A percentile compares a stretch with the other conserved stretches of the same genome.
Evolutionary conservation across 169 alveolate species (phyloP).

Genomic region (Perkinsus marinus): DNA sequence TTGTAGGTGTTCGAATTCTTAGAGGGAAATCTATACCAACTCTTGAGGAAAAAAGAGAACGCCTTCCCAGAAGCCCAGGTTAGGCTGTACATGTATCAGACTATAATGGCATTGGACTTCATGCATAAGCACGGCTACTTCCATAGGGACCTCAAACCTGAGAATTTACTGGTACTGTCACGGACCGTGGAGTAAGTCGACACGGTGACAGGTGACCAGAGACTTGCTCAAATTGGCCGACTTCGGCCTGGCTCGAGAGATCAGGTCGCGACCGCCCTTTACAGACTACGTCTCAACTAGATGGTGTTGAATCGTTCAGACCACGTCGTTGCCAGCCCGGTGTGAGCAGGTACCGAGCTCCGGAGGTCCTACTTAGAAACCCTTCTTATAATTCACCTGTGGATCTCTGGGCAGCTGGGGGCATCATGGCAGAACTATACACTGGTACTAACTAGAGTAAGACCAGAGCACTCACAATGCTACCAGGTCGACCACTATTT

Average conservation of each 20-base stretch:
- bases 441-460: constrained; percentile 3
- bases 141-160: constrained; percentile 74
- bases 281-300: constrained; percentile 83
- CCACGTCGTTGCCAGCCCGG: not conserved
- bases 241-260: constrained; percentile 79
- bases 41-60: constrained; percentile 35
- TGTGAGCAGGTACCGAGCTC: constrained; percentile 43
- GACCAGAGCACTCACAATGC: too few species aligned
- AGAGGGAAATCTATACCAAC: constrained; percentile 46
- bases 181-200: not conserved
- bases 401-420: constrained; percentile 66
- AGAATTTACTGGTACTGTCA: constrained; percentile 41
- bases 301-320: constrained; percentile 32
- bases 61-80: constrained; percentile 41
- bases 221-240: constrained; percentile 75
- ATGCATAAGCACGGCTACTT: constrained; percentile 68
- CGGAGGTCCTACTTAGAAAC: constrained; percentile 59
- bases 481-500: constrained; percentile 45
- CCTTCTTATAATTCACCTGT: constrained; percentile 63
- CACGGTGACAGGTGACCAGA: constrained; percentile 12
- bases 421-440: constrained; percentile 64
- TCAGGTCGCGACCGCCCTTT: constrained; percentile 72
- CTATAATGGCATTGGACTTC: constrained; percentile 48
- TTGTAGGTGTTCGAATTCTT: constrained; percentile 44
- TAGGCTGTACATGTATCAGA: constrained; percentile 40